These are phyloP conservation scores for Elaeagnus macrophylla DNA, from an alignment of 306 rosid genomes.

Conservation along the genomic window DNA sequence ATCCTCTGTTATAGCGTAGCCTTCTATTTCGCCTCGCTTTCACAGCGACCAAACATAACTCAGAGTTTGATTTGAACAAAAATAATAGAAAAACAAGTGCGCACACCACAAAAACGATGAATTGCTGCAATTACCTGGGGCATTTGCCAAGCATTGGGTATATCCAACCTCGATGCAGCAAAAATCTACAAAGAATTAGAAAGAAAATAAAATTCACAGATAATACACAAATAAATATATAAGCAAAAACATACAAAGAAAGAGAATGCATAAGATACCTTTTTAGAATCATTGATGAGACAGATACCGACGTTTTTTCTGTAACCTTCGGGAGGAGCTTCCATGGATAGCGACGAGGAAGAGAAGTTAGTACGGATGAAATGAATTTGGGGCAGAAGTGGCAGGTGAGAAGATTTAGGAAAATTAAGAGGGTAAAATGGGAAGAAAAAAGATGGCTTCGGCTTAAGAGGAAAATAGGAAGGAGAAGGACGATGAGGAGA, in stretches of 20 bases:
- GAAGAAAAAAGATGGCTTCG: no score
- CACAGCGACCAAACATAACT: no score
- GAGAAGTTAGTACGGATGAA: conserved; percentile 3
- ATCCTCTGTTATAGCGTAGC: no score
- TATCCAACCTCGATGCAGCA: conserved; percentile 69
- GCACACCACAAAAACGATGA: neutral
- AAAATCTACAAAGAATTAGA: conserved; percentile 28
- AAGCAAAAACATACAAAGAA: neutral
- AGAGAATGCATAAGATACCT: conserved; percentile 24
- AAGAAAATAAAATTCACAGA: neutral
- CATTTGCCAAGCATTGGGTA: conserved; percentile 88
- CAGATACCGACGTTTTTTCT: conserved; percentile 75
- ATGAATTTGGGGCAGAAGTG: conserved; percentile 3
- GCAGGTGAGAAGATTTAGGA: neutral
- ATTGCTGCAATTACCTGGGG: conserved; percentile 52
- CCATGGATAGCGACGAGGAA: conserved; percentile 43
- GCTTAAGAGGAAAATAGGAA: no score
- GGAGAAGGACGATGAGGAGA: no score
- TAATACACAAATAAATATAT: neutral
- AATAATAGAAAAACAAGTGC: neutral
- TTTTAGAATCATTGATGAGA: conserved; percentile 53
- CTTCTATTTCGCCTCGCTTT: no score
- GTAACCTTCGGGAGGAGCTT: conserved; percentile 72
- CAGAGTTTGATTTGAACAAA: neutral
- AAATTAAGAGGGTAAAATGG: no score